Evolutionary conservation across 176 grass and related monocot species (phyloP), one percentile per base, ranked within the genome.

Genomic region (Oryza officinalis): DNA sequence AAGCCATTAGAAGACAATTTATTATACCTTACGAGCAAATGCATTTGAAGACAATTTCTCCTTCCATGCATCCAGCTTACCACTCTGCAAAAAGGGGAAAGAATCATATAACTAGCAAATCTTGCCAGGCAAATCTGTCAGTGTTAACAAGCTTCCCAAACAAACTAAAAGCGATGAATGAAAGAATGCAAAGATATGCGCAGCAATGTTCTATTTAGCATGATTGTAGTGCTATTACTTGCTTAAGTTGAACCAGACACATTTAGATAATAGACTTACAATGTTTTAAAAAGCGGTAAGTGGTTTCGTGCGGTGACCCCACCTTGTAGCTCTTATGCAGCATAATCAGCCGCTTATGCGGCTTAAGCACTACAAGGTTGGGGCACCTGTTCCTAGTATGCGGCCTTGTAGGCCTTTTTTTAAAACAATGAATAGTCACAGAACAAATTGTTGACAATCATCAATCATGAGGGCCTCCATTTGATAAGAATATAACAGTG

Each of bases 1-100:
- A 67, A 69, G 68, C n/a, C 46, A 18, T 61, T 14, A 26, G 13
- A 86, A 44, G 45, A 67, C 27, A 67, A 77, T 61, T 35, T 31
- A 32, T 5, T 60, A 67, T 97, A 92, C 95, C 86, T 87, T 90
- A 61, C 35, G 80, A 87, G 86, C 78, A 87, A 94, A 92, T 67
- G 81, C 66, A 47, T 94, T 90, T 59, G 82, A 76, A 85, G 86
- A 86, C n/a, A 92, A 80, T 13, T 86, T 91, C 37, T 87, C 90
- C 77, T 91, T 97, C 92, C 90, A 97, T 52, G 77, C 69, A 87
- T 87, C 65, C 63, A 40, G 17, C 63, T 86, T 91, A 83, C 47
- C 67, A 80, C 50, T 78, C 95, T 97, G 65, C n/a, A 50, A 73
- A 69, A 61, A 87, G 68, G 57, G 57, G 38, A 3, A 63, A 69